phyloP scores from a whole-genome alignment of 1,284 basidiomycete species.

The Ceratobasidium sp. region DNA sequence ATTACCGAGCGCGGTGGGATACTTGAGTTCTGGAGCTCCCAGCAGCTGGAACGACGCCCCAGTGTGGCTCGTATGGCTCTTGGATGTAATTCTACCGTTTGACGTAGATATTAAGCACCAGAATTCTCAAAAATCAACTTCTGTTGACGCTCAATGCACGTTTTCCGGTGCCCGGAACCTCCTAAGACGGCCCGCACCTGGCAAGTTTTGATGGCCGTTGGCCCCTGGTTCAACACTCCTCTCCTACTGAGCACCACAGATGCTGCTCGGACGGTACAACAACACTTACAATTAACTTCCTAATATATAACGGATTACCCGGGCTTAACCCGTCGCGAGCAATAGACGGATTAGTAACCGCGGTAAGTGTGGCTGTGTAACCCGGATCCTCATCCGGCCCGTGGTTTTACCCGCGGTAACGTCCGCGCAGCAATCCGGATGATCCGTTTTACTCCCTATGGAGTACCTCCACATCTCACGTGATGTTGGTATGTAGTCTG shows the following conservation, averaged over 20 bases:
- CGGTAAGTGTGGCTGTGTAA: constrained; percentile 8
- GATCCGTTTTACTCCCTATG: constrained; percentile 34
- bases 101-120: no score
- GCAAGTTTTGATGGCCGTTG: constrained; percentile 5
- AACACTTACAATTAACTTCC: not conserved
- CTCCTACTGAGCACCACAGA: not conserved
- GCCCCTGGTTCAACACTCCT: not conserved
- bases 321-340: not conserved
- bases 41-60: no score
- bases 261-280: not conserved
- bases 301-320: not conserved
- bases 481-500: no score
- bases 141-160: no score
- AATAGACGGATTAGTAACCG: not conserved
- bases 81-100: no score
- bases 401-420: constrained; percentile 20
- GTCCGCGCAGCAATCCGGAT: constrained; percentile 16
- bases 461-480: no score
- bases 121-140: no score
- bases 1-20: no score
- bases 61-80: no score
- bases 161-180: not conserved
- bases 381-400: constrained; percentile 19
- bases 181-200: constrained; percentile 8
- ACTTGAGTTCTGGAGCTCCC: no score